Conservation (phyloP, 1,284 basidiomycete species). For the Xanthoconium separans region DNA sequence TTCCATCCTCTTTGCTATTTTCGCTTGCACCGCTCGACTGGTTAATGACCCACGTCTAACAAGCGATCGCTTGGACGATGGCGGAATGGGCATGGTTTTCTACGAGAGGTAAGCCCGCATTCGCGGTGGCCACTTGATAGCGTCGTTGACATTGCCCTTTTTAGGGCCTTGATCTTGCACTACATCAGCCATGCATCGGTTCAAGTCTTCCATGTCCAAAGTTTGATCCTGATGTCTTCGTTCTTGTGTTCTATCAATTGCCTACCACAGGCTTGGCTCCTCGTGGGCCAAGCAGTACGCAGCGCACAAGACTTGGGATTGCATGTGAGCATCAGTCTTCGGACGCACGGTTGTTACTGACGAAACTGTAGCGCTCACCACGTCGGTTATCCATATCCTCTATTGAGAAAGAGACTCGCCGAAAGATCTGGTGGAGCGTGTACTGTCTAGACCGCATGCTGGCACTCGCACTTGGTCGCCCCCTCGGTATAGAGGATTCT, state of each 20-base stretch:
- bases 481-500: constrained; percentile 74
- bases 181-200: constrained; percentile 84
- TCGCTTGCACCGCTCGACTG: constrained; percentile 77
- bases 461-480: constrained; percentile 81
- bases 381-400: constrained; percentile 66
- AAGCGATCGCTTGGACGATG: constrained; percentile 63
- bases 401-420: constrained; percentile 83
- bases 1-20: constrained; percentile 77
- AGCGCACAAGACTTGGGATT: constrained; percentile 86
- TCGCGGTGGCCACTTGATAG: neutral
- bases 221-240: constrained; percentile 82
- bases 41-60: constrained; percentile 71
- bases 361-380: constrained; percentile 66
- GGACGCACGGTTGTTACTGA: constrained; percentile 9
- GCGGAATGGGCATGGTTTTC: constrained; percentile 82
- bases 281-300: constrained; percentile 84
- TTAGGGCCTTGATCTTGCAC: constrained; percentile 80
- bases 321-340: constrained; percentile 57
- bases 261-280: constrained; percentile 87
- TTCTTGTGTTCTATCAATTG: constrained; percentile 90
- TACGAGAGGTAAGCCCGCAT: constrained; percentile 68
- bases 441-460: constrained; percentile 89
- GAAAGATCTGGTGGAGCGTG: constrained; percentile 90
- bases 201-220: constrained; percentile 84
- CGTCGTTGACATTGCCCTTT: constrained; percentile 9